Conservation (phyloP, 75 land plant genomes). For the Picea sitchensis region DNA sequence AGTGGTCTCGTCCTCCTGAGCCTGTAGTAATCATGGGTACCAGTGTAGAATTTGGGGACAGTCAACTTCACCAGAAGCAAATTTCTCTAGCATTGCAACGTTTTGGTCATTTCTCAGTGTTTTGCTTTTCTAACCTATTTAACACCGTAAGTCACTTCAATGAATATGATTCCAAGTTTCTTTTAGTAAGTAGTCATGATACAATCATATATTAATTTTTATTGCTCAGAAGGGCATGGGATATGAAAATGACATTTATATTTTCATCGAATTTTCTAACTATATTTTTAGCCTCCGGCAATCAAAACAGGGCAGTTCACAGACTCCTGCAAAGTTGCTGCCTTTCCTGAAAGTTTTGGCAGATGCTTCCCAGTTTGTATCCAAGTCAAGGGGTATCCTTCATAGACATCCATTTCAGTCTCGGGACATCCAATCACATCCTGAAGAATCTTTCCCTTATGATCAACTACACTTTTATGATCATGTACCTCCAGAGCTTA, state of each 20-base stretch:
- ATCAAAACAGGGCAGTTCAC: neutral
- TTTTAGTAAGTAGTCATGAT: neutral
- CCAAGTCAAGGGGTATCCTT: neutral
- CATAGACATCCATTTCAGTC: neutral
- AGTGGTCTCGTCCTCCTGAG: neutral
- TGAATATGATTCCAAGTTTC: neutral
- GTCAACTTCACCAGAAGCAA: neutral
- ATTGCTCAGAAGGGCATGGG: neutral
- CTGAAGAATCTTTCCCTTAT: neutral
- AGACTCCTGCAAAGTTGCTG: neutral
- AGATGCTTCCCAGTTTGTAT: neutral
- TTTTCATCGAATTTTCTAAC: neutral
- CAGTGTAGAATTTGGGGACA: neutral
- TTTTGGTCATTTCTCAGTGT: constrained; percentile 1
- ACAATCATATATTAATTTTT: too few relatives aligned
- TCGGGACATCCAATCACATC: neutral
- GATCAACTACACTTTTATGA: constrained; percentile 1
- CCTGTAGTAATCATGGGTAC: constrained; percentile 5
- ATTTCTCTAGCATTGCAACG: neutral
- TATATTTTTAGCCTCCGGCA: neutral
- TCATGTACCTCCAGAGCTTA: neutral
- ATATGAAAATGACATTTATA: neutral
- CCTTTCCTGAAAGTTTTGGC: constrained; percentile 2
- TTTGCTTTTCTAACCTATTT: constrained; percentile 2
- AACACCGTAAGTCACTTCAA: neutral